Evolutionary conservation across 148 eudicot genomes (phyloP).

Genomic region (Bassia scoparia): DNA sequence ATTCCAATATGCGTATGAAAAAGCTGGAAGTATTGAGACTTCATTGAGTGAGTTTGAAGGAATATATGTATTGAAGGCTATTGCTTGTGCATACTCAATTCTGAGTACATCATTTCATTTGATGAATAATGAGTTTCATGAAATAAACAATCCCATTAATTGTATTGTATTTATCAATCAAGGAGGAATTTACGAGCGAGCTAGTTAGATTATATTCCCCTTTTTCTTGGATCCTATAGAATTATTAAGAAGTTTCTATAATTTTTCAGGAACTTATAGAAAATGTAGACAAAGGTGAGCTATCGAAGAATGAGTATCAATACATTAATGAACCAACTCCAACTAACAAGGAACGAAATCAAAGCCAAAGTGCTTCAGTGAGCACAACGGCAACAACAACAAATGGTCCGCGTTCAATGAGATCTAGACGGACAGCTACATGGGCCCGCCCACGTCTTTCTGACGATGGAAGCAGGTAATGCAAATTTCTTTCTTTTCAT

Average conservation of each 20-base stretch:
- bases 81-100: background rate
- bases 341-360: conserved; percentile 24
- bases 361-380: conserved; percentile 31
- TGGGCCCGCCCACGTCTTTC: conserved; percentile 76
- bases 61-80: background rate
- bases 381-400: conserved; percentile 26
- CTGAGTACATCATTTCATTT: background rate
- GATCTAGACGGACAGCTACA: conserved; percentile 89
- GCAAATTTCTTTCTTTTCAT: background rate
- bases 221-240: conserved; percentile 41
- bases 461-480: conserved; percentile 86
- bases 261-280: conserved; percentile 74
- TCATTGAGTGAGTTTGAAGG: background rate
- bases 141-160: background rate
- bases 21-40: background rate
- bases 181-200: background rate
- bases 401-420: conserved; percentile 65
- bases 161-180: background rate
- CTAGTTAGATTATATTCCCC: background rate
- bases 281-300: conserved; percentile 61
- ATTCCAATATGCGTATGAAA: too few relatives aligned
- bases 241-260: too few relatives aligned
- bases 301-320: conserved; percentile 69
- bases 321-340: conserved; percentile 60
- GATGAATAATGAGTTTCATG: too few relatives aligned